Percentiles rank a stretch among this genome's conserved stretches.
Evolutionary conservation across 192 early-diverging fungal genomes (phyloP).

Genomic region (Fimicolochytrium jonesii): DNA sequence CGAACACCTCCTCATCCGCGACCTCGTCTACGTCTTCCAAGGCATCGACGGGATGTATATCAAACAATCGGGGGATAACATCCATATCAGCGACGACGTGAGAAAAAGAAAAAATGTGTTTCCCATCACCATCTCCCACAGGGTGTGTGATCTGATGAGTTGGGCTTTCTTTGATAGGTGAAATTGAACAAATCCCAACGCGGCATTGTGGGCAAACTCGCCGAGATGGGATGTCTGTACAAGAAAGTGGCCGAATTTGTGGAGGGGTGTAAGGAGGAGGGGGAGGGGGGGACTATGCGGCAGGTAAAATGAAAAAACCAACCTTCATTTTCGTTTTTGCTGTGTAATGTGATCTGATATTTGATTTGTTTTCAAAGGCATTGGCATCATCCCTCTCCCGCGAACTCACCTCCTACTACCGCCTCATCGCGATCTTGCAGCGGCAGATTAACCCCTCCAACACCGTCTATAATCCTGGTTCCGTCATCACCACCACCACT

Average conservation of each 20-base stretch:
- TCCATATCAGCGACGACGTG: no score
- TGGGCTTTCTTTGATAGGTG: slow-evolving; percentile 32
- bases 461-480: no score
- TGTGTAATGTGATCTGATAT: not conserved
- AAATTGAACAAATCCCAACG: slow-evolving; percentile 58
- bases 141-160: no score
- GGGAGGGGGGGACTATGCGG: slow-evolving; percentile 29
- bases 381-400: slow-evolving; percentile 75
- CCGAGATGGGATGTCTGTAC: slow-evolving; percentile 79
- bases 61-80: no score
- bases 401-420: slow-evolving; percentile 81
- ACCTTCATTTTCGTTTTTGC: not conserved
- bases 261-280: slow-evolving; percentile 16
- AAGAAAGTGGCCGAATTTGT: slow-evolving; percentile 60
- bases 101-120: no score
- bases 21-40: slow-evolving; percentile 90
- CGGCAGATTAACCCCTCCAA: slow-evolving; percentile 56
- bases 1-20: no score
- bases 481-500: no score
- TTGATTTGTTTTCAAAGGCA: slow-evolving; percentile 48
- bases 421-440: slow-evolving; percentile 82
- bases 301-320: slow-evolving; percentile 48
- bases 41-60: slow-evolving; percentile 87
- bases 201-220: slow-evolving; percentile 59
- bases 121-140: no score